Evolutionary conservation across 108 stramenopile genomes (phyloP).

Genomic region (Schizochytrium sp.): DNA sequence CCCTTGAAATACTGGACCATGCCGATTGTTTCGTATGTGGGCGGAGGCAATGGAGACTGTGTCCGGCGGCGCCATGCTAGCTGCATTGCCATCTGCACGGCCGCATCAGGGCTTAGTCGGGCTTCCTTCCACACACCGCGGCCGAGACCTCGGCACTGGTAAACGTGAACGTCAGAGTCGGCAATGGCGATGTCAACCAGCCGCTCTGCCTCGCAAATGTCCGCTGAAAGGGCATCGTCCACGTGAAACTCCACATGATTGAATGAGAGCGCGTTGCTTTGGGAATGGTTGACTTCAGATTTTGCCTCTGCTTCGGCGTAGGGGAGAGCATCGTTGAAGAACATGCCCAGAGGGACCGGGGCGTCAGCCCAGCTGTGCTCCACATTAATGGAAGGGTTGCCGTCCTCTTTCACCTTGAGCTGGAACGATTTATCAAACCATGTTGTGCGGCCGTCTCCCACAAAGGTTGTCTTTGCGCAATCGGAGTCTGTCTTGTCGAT

Average conservation of each 20-base stretch:
- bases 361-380: slow-evolving; percentile 18
- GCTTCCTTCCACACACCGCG: background rate
- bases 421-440: slow-evolving; percentile 13
- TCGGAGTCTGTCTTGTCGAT: background rate
- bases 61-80: background rate
- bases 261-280: background rate
- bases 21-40: slow-evolving; percentile 8
- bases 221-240: background rate
- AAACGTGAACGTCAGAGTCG: background rate
- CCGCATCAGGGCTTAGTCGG: background rate
- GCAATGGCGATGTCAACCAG: background rate
- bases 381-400: background rate
- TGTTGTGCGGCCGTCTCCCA: background rate
- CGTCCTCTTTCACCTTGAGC: background rate
- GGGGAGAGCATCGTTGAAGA: background rate
- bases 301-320: background rate
- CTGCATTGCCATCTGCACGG: slow-evolving; percentile 2
- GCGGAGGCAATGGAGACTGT: background rate
- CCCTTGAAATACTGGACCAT: background rate
- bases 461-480: background rate
- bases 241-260: background rate
- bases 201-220: background rate
- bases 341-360: background rate
- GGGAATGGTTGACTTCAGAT: too few relatives aligned
- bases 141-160: background rate